Base-by-base conservation (phyloP, 1,284 basidiomycete genomes). In the Irpex sp. region DNA sequence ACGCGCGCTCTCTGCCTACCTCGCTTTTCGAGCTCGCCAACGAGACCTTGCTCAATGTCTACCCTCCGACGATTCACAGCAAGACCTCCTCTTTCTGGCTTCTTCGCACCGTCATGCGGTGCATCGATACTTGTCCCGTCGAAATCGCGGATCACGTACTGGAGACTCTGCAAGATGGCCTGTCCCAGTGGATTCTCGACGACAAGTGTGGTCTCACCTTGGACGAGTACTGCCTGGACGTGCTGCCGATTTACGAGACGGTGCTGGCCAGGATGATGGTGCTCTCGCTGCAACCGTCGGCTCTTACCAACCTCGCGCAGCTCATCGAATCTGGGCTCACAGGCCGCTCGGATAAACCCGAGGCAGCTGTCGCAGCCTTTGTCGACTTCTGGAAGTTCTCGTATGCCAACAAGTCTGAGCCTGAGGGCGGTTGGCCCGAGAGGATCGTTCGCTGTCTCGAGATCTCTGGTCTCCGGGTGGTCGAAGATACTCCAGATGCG, bases 181-280 rank as follows among this genome's bases (percentile, higher is more conserved):
- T 90, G n/a, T 72, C 75, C 46, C 66, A 78, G 9, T 92, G 90
- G 90, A 71, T 92, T 33, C 76, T 79, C 5, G 90, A 92, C 72
- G 82, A 85, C 51, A 76, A 76, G 51, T 66, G 72, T 26, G 76
- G 78, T 3, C 83, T 88, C 72, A 75, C 76, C 9, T 72, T 74
- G 19, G 80, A 82, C 19, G 85, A 88, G 59, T 83, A 89, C 62
- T 75, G 75, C 6, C 77, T 83, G 65, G 87, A 90, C 69, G 87
- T 88, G 61, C 68, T 86, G 5, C 79, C 83, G 1, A 68, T 90
- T 56, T 90, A 89, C 67, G 81, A 89, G 68, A 83, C 80, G 5
- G 72, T 81, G 37, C 69, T 89, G 54, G 67, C 84, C 43, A 75
- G 77, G 61, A 76, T 88, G 36, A 81, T 79, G 65, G 74, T 75